These are phyloP conservation scores for Paramecium octaurelia DNA, from an alignment of 73 alveolate species.

Conservation along the genomic window DNA sequence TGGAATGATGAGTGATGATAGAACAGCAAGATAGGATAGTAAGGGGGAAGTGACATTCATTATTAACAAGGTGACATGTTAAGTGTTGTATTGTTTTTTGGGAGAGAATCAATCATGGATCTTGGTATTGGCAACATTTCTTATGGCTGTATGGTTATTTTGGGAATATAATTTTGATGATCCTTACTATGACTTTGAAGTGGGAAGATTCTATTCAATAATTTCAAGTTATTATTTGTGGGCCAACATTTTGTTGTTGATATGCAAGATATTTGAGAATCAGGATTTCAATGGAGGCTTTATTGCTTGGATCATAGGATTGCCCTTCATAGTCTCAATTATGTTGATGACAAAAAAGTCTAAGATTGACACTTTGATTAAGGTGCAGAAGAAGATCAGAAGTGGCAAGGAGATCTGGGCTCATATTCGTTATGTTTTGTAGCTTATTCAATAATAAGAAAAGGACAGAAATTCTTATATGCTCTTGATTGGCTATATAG, in stretches of 20 bases:
- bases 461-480: conserved; percentile 80
- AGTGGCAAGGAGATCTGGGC: conserved; percentile 83
- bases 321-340: conserved; percentile 74
- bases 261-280: conserved; percentile 73
- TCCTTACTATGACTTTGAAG: conserved; percentile 52
- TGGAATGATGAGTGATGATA: conserved; percentile 39
- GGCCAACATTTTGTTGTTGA: conserved; percentile 64
- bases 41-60: conserved; percentile 50
- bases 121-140: conserved; percentile 24
- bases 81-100: conserved; percentile 47
- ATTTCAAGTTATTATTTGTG: conserved; percentile 62
- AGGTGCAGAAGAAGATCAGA: conserved; percentile 77
- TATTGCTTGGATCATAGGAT: conserved; percentile 78
- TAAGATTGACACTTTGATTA: conserved; percentile 74
- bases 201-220: conserved; percentile 40
- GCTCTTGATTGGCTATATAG: conserved; percentile 85
- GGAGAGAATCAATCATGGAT: conserved; percentile 32
- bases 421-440: conserved; percentile 80
- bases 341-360: conserved; percentile 74
- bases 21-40: conserved; percentile 59
- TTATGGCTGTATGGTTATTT: neutral
- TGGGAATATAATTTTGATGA: conserved; percentile 50
- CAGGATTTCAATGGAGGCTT: conserved; percentile 85
- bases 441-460: conserved; percentile 72
- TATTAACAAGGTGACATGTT: conserved; percentile 41